Conservation (phyloP, 148 eudicot genomes). For the Limonium bicolor region DNA sequence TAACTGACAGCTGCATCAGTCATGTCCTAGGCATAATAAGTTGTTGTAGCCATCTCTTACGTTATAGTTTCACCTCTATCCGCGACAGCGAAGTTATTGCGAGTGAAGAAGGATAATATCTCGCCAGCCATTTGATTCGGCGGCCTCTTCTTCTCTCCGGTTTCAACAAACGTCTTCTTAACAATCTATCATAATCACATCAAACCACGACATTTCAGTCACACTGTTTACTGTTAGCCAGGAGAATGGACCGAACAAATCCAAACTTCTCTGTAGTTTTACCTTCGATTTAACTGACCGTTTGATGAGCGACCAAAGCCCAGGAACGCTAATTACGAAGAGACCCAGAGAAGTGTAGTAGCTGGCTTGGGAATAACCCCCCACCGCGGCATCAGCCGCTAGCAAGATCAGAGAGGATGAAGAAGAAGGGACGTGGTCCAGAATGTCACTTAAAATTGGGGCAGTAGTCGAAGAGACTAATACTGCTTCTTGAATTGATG, state of each 20-base stretch:
- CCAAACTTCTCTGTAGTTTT: not conserved
- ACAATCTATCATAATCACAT: constrained; percentile 33
- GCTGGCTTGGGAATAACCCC: constrained; percentile 72
- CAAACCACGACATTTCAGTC: not conserved
- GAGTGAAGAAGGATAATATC: constrained; percentile 78
- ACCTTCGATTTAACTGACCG: constrained; percentile 99
- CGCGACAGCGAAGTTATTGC: constrained; percentile 71
- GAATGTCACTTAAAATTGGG: no score
- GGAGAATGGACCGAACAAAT: not conserved
- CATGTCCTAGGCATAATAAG: not conserved
- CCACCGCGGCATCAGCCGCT: no score
- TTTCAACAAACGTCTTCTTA: constrained; percentile 55
- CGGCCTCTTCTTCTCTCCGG: constrained; percentile 32
- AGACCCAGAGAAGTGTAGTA: constrained; percentile 95
- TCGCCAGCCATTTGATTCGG: constrained; percentile 84
- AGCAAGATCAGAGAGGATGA: no score
- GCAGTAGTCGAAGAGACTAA: no score
- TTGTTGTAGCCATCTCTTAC: constrained; percentile 18
- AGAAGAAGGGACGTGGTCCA: no score
- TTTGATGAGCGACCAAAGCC: constrained; percentile 97
- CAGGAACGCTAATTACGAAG: constrained; percentile 92
- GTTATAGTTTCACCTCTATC: constrained; percentile 91
- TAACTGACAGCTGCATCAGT: no score
- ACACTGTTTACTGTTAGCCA: not conserved
- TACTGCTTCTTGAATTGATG: no score